Base-by-base conservation (phyloP, 345 rosid genomes). In the Camelina hispida region DNA sequence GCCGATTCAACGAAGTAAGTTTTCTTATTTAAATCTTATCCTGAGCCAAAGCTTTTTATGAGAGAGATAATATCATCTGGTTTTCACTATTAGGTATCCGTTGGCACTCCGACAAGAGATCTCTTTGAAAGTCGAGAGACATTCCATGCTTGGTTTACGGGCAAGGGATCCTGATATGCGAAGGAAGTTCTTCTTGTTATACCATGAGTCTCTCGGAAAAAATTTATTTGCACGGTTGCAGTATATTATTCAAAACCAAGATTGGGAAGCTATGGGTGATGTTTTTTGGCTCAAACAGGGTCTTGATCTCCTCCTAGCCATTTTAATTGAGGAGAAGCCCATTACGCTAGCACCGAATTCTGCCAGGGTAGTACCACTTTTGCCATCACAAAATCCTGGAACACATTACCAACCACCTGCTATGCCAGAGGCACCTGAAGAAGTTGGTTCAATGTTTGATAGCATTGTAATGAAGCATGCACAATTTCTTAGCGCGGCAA, bases 231-330 rank as follows among this genome's bases (percentile, higher is more conserved):
- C 87, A 37, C 88, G 97, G 79, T 71, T 94, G 83, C 97, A 94
- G 58, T 91, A 81, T 75, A 91, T 94, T 64, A 86, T 94, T 66
- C 96, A 91, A 80, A 9, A 64, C 74, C 99, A 94, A 83, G 97
- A 94, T 55, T 94, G 99, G 99, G 97, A 94, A 85, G 96, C 99
- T 83, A 69, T 92, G 77, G 87, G 93, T 75, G 97, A 94, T 84
- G 99, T 90, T 68, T 94, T 94, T 83, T 94, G 99, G 99, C 93
- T 94, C 80, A 94, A 94, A 80, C 99, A 94, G 78, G 97, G 99
- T 54, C 96, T 94, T 76, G 98, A 94, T 89, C 95, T 94, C 72
- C 93, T 94, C 68, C 84, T 94, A 52, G 95, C 99, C 46, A 85
- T 91, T 71, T 83, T 94, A 68, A 89, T 89, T 16, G 92, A 87